phyloP scores from a whole-genome alignment of 768 basidiomycete genomes.

The Arthromyces matolae region DNA sequence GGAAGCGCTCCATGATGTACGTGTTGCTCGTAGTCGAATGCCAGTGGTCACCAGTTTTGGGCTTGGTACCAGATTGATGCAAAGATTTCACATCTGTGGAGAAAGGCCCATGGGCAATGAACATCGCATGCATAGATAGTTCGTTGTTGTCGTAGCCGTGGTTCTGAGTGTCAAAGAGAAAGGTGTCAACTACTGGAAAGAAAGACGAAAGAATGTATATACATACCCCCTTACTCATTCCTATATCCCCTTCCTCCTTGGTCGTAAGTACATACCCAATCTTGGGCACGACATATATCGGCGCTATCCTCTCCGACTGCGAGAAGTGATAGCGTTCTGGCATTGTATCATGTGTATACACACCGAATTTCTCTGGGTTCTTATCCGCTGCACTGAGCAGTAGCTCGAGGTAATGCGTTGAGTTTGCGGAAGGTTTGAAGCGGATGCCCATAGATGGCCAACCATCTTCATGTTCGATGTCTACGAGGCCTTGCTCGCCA shows the following conservation, averaged over 20 bases:
- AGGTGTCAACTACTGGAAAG: background rate
- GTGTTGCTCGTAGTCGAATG: conserved; percentile 60
- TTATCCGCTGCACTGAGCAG: conserved; percentile 49
- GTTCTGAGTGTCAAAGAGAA: conserved; percentile 42
- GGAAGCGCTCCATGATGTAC: conserved; percentile 79
- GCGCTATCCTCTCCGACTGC: conserved; percentile 74
- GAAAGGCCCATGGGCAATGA: conserved; percentile 91
- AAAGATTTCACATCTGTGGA: conserved; percentile 61
- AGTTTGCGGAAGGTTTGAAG: conserved; percentile 59
- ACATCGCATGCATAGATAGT: conserved; percentile 80
- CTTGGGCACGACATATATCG: conserved; percentile 79
- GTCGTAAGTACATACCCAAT: conserved; percentile 80
- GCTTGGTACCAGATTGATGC: conserved; percentile 40
- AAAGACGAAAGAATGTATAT: background rate
- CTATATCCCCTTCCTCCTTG: conserved; percentile 50
- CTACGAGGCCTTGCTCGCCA: conserved; percentile 54
- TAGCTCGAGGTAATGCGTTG: conserved; percentile 48
- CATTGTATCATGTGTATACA: conserved; percentile 80
- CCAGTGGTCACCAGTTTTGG: conserved; percentile 39
- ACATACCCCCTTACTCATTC: conserved; percentile 75
- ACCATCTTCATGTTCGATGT: conserved; percentile 75
- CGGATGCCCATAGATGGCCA: conserved; percentile 90
- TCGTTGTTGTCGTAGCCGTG: conserved; percentile 89
- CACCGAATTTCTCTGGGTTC: conserved; percentile 67
- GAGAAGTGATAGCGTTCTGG: conserved; percentile 77